A percentile compares a stretch with the other conserved stretches of the same genome.
phyloP scores from a whole-genome alignment of 331 rosid species.

The Malus hybrid region DNA sequence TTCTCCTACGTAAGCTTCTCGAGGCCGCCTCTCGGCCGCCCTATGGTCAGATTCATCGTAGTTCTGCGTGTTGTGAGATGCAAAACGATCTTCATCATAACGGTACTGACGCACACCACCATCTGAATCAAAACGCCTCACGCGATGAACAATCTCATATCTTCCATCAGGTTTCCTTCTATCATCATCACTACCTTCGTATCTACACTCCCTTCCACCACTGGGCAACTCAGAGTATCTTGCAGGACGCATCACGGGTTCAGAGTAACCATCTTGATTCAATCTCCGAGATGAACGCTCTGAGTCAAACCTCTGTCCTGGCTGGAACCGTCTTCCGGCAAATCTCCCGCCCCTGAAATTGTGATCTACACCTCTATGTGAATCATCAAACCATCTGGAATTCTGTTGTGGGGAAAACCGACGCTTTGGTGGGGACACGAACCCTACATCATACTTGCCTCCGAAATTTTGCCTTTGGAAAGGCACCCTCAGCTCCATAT shows the following conservation, averaged over 20 bases:
- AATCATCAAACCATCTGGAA: constrained; percentile 31
- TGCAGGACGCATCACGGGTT: constrained; percentile 16
- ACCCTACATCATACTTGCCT: constrained; percentile 17
- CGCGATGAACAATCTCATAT: constrained; percentile 6
- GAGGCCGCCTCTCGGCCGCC: constrained; percentile 7
- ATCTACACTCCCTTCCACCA: constrained; percentile 18
- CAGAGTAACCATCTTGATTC: constrained; percentile 20
- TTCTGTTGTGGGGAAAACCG: constrained; percentile 18
- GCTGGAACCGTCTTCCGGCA: constrained; percentile 18
- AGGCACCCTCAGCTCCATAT: constrained; percentile 23
- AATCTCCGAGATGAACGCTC: constrained; percentile 10
- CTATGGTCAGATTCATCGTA: constrained; percentile 7
- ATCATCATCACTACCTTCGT: constrained; percentile 18
- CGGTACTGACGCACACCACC: constrained; percentile 21
- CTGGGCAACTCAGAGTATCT: constrained; percentile 12
- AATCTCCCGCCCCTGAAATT: constrained; percentile 24
- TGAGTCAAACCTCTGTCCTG: constrained; percentile 16
- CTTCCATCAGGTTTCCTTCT: constrained; percentile 24
- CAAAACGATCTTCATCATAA: constrained; percentile 14
- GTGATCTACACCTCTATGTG: constrained; percentile 1
- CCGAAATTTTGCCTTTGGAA: constrained; percentile 24
- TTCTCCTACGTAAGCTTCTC: constrained; percentile 11
- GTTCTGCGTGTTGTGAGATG: constrained; percentile 12
- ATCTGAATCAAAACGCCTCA: constrained; percentile 16
- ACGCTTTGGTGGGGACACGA: constrained; percentile 18